Base-by-base conservation (phyloP, 192 early-diverging fungal genomes). In the Entophlyctis luteolus region DNA sequence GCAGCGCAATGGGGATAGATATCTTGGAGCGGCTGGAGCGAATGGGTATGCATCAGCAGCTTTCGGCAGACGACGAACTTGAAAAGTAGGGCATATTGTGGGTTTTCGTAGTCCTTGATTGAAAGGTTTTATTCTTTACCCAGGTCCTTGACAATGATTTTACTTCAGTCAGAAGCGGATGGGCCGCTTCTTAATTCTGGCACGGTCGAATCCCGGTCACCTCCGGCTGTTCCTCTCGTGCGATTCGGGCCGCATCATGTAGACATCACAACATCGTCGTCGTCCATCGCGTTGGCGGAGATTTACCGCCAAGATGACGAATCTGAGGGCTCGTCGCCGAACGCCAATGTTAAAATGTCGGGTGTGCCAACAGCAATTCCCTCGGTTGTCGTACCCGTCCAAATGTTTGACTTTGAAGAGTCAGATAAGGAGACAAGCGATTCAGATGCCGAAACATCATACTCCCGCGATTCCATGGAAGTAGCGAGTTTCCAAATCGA, bases 251-350 rank as follows among this genome's bases (percentile, higher is more conserved):
- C 67, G 10, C 54, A 48, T 14, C 45, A 58, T 48, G 55, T 49
- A 36, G 55, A 58, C 45, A 45, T 31, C 10, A 6, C 12, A 10
- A n/a, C n/a, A n/a, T 14, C 55, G 55, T 47, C 67, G 25, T 59
- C 54, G 22, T 28, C 55, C 8, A 68, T 68, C 25, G 39, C 50
- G 16, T 42, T 71, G 46, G 59, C 70, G 8, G 70, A 71, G 27
- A 71, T 71, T 23, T 70, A 70, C 58, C 58, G 48, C n/a, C 58
- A 60, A 48, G 53, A 4, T 25, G 47, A 60, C 36, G 54, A 50
- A 10, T 42, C 8, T 42, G 39, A 8, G n/a, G n/a, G n/a, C 39
- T 8, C 39, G n/a, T n/a, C 39, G n/a, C n/a, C n/a, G n/a, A n/a
- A n/a, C n/a, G n/a, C n/a, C n/a, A n/a, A n/a, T n/a, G n/a, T n/a